These are phyloP conservation scores for Eucalyptus erythrocorys DNA, from an alignment of 345 rosid species.

Conservation along the genomic window DNA sequence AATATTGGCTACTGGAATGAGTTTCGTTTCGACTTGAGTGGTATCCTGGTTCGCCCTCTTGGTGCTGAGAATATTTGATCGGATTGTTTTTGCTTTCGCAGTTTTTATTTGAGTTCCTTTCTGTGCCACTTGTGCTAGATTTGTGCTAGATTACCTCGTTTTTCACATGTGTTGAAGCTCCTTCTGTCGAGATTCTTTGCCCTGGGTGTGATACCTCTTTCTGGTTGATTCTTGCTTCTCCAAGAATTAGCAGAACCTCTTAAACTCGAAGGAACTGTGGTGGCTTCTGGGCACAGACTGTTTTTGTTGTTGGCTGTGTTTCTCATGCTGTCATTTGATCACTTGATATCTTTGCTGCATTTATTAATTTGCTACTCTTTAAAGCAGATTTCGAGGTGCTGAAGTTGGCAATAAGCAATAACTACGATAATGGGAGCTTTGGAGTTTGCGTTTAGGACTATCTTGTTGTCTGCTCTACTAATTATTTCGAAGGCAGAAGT, in stretches of 20 bases:
- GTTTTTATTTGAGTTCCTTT: background rate
- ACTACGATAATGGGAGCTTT: constrained; percentile 11
- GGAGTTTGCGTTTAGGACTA: constrained; percentile 6
- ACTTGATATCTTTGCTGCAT: background rate
- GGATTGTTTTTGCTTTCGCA: background rate
- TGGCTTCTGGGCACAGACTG: background rate
- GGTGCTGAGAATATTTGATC: background rate
- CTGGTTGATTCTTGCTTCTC: background rate
- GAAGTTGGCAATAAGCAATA: background rate
- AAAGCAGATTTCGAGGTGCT: constrained; percentile 17
- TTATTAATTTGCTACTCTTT: background rate
- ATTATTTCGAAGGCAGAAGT: constrained; percentile 42
- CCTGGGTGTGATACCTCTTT: background rate
- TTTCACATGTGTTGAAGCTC: background rate
- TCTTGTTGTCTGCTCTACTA: constrained; percentile 25
- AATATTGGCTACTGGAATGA: background rate
- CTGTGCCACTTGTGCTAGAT: background rate
- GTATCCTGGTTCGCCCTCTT: background rate
- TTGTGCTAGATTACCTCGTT: background rate
- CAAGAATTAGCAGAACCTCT: background rate
- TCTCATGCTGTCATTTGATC: background rate
- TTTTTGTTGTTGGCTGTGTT: background rate
- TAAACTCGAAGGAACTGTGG: background rate
- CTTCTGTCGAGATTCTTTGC: background rate
- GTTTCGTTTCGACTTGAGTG: background rate